Conservation (phyloP, 2,329 filamentous ascomycete species). For the Talaromyces sp. region DNA sequence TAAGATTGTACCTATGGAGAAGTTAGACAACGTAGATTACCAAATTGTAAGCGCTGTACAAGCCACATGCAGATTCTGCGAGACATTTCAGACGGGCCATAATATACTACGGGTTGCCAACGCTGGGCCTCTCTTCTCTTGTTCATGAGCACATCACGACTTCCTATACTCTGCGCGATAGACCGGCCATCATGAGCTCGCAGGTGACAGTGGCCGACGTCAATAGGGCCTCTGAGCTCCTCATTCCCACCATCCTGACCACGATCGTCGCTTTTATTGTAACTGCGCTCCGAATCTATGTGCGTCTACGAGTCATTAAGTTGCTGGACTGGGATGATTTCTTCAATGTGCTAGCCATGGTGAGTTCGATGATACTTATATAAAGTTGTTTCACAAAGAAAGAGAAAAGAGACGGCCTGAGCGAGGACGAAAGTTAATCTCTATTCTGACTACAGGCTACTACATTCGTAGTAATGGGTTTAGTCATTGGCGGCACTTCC, state of each 20-base stretch:
- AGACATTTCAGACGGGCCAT: background rate
- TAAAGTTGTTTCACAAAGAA: background rate
- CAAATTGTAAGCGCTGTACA: background rate
- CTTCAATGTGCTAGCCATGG: conserved; percentile 21
- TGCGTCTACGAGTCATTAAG: conserved; percentile 19
- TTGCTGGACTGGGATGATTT: conserved; percentile 21
- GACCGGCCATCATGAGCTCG: background rate
- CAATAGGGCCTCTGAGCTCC: conserved; percentile 8
- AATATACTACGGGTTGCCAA: background rate
- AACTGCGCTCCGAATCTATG: conserved; percentile 19
- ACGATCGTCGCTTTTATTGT: conserved; percentile 19
- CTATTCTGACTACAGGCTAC: background rate
- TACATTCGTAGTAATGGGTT: conserved; percentile 12
- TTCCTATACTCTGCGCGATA: background rate
- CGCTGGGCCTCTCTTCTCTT: background rate
- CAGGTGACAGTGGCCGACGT: background rate
- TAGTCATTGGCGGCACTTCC: conserved; percentile 8
- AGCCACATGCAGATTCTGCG: background rate
- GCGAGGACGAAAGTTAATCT: background rate
- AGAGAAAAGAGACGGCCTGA: background rate
- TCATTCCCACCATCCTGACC: conserved; percentile 20
- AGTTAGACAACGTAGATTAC: background rate
- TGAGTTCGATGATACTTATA: conserved; percentile 5
- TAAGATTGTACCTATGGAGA: background rate
- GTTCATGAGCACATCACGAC: background rate